Percentiles rank a stretch among this genome's conserved stretches.
phyloP scores from a whole-genome alignment of 2,329 filamentous ascomycete species.

The Cercospora beticola region DNA sequence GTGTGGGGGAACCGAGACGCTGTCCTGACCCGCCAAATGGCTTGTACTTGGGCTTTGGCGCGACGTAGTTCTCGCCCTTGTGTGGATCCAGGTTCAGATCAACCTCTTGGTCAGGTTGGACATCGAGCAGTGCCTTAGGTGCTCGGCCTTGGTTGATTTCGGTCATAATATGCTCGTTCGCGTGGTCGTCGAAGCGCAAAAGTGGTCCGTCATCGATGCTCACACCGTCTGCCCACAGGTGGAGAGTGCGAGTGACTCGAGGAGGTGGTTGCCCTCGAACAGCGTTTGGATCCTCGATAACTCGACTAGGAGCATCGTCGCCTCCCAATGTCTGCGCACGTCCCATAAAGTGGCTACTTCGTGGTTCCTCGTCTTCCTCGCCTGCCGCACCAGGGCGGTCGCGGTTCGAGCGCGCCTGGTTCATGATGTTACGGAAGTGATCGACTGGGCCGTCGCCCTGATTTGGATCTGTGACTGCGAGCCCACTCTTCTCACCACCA shows the following conservation, averaged over 20 bases:
- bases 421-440: constrained; percentile 53
- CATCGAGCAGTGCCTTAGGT: constrained; percentile 74
- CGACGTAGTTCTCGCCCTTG: constrained; percentile 71
- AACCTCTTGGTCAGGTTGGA: constrained; percentile 70
- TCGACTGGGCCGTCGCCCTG: constrained; percentile 42
- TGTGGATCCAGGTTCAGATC: constrained; percentile 75
- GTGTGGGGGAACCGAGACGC: constrained; percentile 74
- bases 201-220: constrained; percentile 80
- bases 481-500: constrained; percentile 80
- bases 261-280: constrained; percentile 42
- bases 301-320: constrained; percentile 69
- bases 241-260: constrained; percentile 67
- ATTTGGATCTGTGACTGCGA: constrained; percentile 65
- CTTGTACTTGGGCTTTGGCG: constrained; percentile 71
- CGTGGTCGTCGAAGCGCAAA: constrained; percentile 74
- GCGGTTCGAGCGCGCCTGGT: constrained; percentile 56
- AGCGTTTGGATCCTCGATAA: constrained; percentile 61
- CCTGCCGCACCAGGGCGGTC: constrained; percentile 54
- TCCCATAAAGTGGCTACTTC: constrained; percentile 59
- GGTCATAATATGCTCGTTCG: constrained; percentile 67
- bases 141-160: constrained; percentile 77
- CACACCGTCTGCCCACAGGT: constrained; percentile 82
- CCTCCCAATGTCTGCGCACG: constrained; percentile 74
- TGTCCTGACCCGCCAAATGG: constrained; percentile 72
- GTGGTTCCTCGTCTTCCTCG: constrained; percentile 43